phyloP scores from a whole-genome alignment of 2,329 filamentous ascomycete species.

The Penicillium sp. region DNA sequence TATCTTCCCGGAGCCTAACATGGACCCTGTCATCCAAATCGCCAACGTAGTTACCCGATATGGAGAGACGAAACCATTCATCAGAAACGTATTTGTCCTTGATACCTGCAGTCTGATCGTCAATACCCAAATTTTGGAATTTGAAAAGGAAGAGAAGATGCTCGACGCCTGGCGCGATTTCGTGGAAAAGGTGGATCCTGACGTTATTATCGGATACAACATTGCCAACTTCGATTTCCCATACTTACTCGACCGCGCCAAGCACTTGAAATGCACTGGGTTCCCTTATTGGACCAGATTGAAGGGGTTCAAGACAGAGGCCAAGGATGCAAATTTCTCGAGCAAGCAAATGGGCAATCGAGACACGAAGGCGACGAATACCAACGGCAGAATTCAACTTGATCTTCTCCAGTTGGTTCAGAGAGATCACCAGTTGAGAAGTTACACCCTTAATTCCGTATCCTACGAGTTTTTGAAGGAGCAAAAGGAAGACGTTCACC shows the following conservation, averaged over 20 bases:
- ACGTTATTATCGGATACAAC: conserved; percentile 98
- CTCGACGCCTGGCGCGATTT: conserved; percentile 91
- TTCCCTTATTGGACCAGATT: conserved; percentile 90
- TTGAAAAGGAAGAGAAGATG: conserved; percentile 79
- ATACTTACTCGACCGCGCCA: conserved; percentile 85
- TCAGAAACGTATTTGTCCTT: conserved; percentile 93
- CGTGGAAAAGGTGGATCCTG: conserved; percentile 82
- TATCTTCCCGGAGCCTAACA: conserved; percentile 87
- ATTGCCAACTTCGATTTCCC: conserved; percentile 98
- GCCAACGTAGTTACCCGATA: conserved; percentile 93
- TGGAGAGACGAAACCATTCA: conserved; percentile 91
- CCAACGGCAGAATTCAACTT: conserved; percentile 86
- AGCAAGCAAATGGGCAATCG: conserved; percentile 98
- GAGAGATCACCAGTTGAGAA: conserved; percentile 88
- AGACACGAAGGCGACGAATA: conserved; percentile 92
- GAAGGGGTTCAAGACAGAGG: conserved; percentile 65
- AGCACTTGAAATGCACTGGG: conserved; percentile 70
- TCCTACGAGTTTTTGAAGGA: conserved; percentile 92
- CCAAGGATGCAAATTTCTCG: conserved; percentile 80
- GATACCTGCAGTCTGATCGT: conserved; percentile 91
- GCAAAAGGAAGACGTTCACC: conserved; percentile 97
- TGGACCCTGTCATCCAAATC: conserved; percentile 96
- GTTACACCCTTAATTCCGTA: conserved; percentile 96
- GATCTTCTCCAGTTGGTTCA: conserved; percentile 94
- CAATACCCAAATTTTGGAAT: conserved; percentile 88